A percentile compares a stretch with the other conserved stretches of the same genome.
Evolutionary conservation across 345 rosid species (phyloP).

Genomic region (Anacardium occidentale): DNA sequence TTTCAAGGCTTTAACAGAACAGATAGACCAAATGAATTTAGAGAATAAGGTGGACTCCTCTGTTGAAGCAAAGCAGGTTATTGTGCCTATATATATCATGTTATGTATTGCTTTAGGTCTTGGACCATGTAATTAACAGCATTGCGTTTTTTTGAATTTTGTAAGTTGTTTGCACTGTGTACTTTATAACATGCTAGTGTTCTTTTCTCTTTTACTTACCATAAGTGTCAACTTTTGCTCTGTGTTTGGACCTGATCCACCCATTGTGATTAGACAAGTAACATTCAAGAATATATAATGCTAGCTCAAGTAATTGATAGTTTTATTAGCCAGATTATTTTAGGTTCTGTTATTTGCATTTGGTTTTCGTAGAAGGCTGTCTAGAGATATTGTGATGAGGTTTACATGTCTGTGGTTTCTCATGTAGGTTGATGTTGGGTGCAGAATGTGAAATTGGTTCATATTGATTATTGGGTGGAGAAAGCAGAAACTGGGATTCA

Average conservation of each 20-base stretch:
- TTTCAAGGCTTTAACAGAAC: conserved; percentile 60
- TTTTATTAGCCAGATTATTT: not conserved
- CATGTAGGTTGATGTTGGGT: conserved; percentile 56
- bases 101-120: not conserved
- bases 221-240: not conserved
- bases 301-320: not conserved
- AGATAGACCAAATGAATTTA: conserved; percentile 40
- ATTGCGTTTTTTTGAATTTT: not conserved
- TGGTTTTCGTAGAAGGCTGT: not conserved
- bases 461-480: conserved; percentile 86
- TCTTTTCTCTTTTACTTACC: not conserved
- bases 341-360: not conserved
- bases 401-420: conserved; percentile 43
- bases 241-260: not conserved
- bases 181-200: not conserved
- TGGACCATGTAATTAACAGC: not conserved
- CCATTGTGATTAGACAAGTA: not conserved
- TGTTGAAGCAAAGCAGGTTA: conserved; percentile 71
- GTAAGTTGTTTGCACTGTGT: not conserved
- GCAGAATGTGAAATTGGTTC: conserved; percentile 95
- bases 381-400: conserved; percentile 30
- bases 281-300: not conserved
- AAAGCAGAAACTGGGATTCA: conserved; percentile 89
- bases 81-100: conserved; percentile 8
- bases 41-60: conserved; percentile 63